These are phyloP conservation scores for Pseudozyma flocculosa DNA, from an alignment of 1,284 basidiomycete species.

Conservation along the genomic window DNA sequence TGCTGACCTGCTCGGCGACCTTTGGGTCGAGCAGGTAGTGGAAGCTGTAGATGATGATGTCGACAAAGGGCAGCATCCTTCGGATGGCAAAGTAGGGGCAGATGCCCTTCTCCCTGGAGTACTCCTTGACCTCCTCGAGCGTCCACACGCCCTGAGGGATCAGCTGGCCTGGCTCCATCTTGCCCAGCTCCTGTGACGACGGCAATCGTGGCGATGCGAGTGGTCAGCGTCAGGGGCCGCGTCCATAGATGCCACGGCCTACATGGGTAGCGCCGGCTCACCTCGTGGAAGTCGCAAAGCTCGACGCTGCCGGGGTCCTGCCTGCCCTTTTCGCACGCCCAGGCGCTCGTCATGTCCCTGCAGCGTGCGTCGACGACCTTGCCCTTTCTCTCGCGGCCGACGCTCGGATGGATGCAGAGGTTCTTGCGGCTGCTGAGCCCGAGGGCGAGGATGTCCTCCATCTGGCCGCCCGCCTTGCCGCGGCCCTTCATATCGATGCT, in stretches of 20 bases:
- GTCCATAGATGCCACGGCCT: too few species aligned
- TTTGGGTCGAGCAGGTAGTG: constrained; percentile 99
- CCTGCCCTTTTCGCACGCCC: constrained; percentile 80
- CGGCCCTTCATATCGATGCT: constrained; percentile 27
- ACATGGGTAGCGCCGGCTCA: constrained; percentile 59
- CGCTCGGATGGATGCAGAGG: constrained; percentile 91
- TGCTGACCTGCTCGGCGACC: constrained; percentile 97
- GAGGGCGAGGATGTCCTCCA: constrained; percentile 74
- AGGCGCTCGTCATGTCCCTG: constrained; percentile 87
- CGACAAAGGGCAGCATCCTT: constrained; percentile 95
- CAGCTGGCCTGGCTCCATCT: constrained; percentile 78
- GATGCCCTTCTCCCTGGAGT: constrained; percentile 79
- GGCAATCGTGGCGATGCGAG: too few species aligned
- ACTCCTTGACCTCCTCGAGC: constrained; percentile 85
- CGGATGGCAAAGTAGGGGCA: constrained; percentile 98
- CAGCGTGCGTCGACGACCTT: constrained; percentile 95
- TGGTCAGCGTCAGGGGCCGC: too few species aligned
- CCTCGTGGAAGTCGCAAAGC: constrained; percentile 94
- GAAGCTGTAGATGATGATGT: constrained; percentile 97
- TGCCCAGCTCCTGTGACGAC: constrained; percentile 67
- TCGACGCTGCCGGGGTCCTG: constrained; percentile 87
- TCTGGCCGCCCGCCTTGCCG: constrained; percentile 31
- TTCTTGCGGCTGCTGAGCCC: constrained; percentile 96
- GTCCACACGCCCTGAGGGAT: constrained; percentile 91
- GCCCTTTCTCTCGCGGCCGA: constrained; percentile 95